phyloP scores from a whole-genome alignment of 2,329 filamentous ascomycete genomes.

The Beauveria pseudobassiana region DNA sequence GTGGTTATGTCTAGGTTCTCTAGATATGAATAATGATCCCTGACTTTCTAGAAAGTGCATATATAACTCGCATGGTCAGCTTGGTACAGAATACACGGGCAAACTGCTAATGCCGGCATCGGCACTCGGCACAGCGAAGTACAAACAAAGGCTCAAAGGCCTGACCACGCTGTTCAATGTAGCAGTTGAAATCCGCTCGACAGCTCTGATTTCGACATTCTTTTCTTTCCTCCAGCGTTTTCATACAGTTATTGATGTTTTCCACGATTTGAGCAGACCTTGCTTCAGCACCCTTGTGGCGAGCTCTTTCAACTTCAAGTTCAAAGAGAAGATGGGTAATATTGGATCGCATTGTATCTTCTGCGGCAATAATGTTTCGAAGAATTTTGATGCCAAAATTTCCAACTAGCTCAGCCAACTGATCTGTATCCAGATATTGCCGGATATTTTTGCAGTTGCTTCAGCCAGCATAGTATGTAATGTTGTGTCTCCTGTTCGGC shows the following conservation, averaged over 20 bases:
- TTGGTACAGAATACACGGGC: not conserved
- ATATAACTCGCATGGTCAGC: too few species aligned
- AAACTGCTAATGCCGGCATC: not conserved
- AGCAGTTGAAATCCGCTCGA: not conserved
- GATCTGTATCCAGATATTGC: not conserved
- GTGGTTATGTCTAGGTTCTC: too few species aligned
- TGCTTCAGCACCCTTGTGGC: not conserved
- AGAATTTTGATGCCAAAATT: not conserved
- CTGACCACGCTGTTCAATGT: not conserved
- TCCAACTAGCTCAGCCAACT: not conserved
- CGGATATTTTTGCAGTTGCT: not conserved
- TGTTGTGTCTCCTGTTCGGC: not conserved
- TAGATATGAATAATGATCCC: too few species aligned
- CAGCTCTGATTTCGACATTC: not conserved
- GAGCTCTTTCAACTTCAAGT: not conserved
- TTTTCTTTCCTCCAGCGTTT: not conserved
- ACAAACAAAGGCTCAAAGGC: not conserved
- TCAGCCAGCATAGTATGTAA: not conserved
- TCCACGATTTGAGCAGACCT: not conserved
- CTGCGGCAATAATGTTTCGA: not conserved
- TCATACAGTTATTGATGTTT: not conserved
- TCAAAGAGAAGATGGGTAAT: not conserved
- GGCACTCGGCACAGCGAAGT: not conserved
- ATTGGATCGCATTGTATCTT: not conserved
- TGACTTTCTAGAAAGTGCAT: too few species aligned